Base-by-base conservation (phyloP, 345 rosid species). In the Eucalyptus coolabah region DNA sequence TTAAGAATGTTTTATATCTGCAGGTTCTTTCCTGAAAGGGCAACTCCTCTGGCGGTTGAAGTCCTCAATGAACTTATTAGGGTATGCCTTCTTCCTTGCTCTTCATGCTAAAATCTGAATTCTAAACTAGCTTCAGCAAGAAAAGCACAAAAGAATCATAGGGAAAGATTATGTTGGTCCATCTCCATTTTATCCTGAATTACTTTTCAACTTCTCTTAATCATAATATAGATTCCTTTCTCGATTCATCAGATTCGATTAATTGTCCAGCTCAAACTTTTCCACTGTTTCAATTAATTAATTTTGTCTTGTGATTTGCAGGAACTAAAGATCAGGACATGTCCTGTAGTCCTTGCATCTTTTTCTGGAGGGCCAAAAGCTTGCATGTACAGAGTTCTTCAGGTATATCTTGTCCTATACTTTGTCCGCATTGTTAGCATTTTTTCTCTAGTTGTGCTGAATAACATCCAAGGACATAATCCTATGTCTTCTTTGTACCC, bases 341-440 rank as follows among this genome's bases (percentile, higher is more conserved):
- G 95, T 91, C 99, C 99, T 82, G 86, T 96, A 54, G 98, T 96
- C 86, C 94, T 98, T 77, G 96, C 96, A 34, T 94, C 99, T 3
- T 98, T 97, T 93, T 98, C 98, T 37, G 98, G 99, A 59, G 99
- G 98, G 89, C 96, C 98, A 45, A 96, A 95, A 87, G 96, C 99
- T 45, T 96, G 99, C 91, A 95, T 97, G 98, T 96, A 95, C 91
- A 97, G 96, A 92, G 95, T 95, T 92, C 96, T 98, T 91, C 98
- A 97, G 97, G 99, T 96, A 95, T 89, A 28, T 86, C 56, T 65
- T 88, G 65, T 50, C 26, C 51, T 80, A 86, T n/a, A 60, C 80
- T 82, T 30, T 51, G 50, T 51, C 90, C 67, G 6, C 50, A 56
- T n/a, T 60, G 50, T 77, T 86, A 34, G 47, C 47, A 21, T 21